Percentiles rank a stretch among this genome's conserved stretches.
phyloP scores from a whole-genome alignment of 257 asterid species.

The Solanum peruvianum region DNA sequence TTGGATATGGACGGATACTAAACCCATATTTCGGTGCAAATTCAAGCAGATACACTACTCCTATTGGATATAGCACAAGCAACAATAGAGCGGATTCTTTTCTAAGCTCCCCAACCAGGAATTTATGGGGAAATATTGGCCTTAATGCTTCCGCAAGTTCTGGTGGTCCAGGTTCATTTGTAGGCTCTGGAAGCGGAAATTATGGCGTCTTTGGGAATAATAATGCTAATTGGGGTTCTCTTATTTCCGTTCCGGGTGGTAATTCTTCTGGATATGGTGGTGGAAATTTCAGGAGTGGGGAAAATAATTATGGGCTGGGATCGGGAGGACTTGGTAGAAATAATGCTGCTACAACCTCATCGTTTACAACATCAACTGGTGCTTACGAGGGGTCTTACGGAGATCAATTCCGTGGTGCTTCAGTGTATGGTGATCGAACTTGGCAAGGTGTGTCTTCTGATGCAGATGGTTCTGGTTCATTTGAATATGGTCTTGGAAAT shows the following conservation, averaged over 20 bases:
- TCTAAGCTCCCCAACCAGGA: slow-evolving; percentile 38
- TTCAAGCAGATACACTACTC: slow-evolving; percentile 48
- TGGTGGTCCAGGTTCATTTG: slow-evolving; percentile 43
- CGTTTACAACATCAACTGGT: slow-evolving; percentile 39
- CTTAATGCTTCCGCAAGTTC: slow-evolving; percentile 37
- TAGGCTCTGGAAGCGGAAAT: slow-evolving; percentile 46
- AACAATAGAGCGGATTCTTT: slow-evolving; percentile 44
- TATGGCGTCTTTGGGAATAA: slow-evolving; percentile 63
- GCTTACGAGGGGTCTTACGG: slow-evolving; percentile 31
- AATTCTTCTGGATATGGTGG: slow-evolving; percentile 37
- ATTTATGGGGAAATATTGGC: slow-evolving; percentile 61
- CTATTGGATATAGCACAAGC: slow-evolving; percentile 56
- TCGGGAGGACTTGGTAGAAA: slow-evolving; percentile 56
- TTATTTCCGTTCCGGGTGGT: slow-evolving; percentile 39
- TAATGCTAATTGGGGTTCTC: slow-evolving; percentile 60
- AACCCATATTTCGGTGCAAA: slow-evolving; percentile 46
- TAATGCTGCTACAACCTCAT: slow-evolving; percentile 29
- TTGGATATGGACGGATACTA: slow-evolving; percentile 50
- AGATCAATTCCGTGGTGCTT: slow-evolving; percentile 23
- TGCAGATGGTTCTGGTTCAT: slow-evolving; percentile 28
- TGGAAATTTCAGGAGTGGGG: slow-evolving; percentile 51
- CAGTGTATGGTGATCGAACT: slow-evolving; percentile 30
- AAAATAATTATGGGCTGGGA: slow-evolving; percentile 40
- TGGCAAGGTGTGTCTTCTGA: slow-evolving; percentile 36
- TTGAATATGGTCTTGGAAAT: slow-evolving; percentile 39